A percentile compares a stretch with the other conserved stretches of the same genome.
Evolutionary conservation across 73 alveolate species (phyloP).

Genomic region (Paramecium caudatum): DNA sequence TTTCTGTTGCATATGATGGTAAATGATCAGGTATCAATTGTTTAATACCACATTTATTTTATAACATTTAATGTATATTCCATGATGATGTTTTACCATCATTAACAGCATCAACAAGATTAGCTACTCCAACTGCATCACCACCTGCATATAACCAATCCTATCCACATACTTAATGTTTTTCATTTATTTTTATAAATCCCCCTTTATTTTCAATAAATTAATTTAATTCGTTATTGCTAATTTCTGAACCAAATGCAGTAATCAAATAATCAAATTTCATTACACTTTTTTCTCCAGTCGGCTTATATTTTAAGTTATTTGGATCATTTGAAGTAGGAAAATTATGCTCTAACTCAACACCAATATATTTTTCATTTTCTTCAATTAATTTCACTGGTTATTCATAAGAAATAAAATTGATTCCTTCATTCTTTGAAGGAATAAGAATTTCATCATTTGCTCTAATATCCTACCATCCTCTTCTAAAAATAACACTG

Average conservation of each 20-base stretch:
- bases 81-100: slow-evolving; percentile 88
- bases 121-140: slow-evolving; percentile 82
- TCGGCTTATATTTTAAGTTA: slow-evolving; percentile 73
- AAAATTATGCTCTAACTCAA: slow-evolving; percentile 80
- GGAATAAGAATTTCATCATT: slow-evolving; percentile 82
- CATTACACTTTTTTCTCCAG: slow-evolving; percentile 73
- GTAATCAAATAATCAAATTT: slow-evolving; percentile 77
- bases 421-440: slow-evolving; percentile 80
- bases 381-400: slow-evolving; percentile 76
- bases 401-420: slow-evolving; percentile 78
- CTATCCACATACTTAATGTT: slow-evolving; percentile 74
- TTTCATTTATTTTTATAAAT: slow-evolving; percentile 68
- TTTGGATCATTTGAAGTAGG: slow-evolving; percentile 77
- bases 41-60: slow-evolving; percentile 63
- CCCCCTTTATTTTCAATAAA: slow-evolving; percentile 67
- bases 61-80: slow-evolving; percentile 77
- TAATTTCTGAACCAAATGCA: slow-evolving; percentile 80
- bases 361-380: slow-evolving; percentile 71
- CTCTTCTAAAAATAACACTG: slow-evolving; percentile 88
- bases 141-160: slow-evolving; percentile 85
- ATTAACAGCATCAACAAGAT: slow-evolving; percentile 84
- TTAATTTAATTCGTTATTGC: slow-evolving; percentile 78
- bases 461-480: slow-evolving; percentile 82
- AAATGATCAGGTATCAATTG: slow-evolving; percentile 75
- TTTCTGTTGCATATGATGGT: slow-evolving; percentile 78